Evolutionary conservation across 1,284 basidiomycete species (phyloP).

Genomic region (Blastosporella zonata): DNA sequence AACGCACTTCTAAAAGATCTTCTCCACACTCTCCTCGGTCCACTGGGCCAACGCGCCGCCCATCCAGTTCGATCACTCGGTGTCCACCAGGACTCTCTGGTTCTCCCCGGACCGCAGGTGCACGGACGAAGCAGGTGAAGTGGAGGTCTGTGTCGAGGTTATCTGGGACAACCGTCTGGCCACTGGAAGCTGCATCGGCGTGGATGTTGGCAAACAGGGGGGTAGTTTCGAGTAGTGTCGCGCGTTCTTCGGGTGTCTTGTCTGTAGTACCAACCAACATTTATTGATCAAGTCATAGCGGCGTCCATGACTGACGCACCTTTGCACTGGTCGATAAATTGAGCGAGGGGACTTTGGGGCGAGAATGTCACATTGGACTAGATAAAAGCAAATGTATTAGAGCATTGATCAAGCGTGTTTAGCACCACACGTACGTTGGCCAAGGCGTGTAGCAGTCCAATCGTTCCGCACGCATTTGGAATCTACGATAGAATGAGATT

Average conservation of each 20-base stretch:
- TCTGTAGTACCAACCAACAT: conserved; percentile 31
- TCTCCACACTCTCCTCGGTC: conserved; percentile 65
- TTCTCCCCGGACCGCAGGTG: conserved; percentile 38
- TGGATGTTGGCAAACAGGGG: conserved; percentile 78
- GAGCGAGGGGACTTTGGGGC: conserved; percentile 55
- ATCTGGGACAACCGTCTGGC: conserved; percentile 59
- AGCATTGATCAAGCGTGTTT: neutral
- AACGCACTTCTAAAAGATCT: conserved; percentile 55
- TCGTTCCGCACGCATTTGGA: conserved; percentile 86
- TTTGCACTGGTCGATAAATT: conserved; percentile 64
- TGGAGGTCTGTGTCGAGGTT: conserved; percentile 72
- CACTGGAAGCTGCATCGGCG: conserved; percentile 60
- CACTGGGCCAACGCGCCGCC: conserved; percentile 69
- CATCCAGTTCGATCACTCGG: conserved; percentile 81
- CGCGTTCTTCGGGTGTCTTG: conserved; percentile 69
- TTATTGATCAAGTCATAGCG: neutral
- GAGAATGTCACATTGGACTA: conserved; percentile 57
- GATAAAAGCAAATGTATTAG: neutral
- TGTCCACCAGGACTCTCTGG: conserved; percentile 20
- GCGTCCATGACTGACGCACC: conserved; percentile 31
- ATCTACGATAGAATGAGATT: conserved; percentile 51
- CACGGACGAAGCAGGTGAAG: conserved; percentile 82
- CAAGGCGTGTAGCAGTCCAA: conserved; percentile 80
- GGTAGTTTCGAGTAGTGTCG: conserved; percentile 71
- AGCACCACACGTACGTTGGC: conserved; percentile 55